Percentiles rank a stretch among this genome's conserved stretches.
Evolutionary conservation across 164 flowering plant genomes (phyloP).

Genomic region (Stephania yunnanensis): DNA sequence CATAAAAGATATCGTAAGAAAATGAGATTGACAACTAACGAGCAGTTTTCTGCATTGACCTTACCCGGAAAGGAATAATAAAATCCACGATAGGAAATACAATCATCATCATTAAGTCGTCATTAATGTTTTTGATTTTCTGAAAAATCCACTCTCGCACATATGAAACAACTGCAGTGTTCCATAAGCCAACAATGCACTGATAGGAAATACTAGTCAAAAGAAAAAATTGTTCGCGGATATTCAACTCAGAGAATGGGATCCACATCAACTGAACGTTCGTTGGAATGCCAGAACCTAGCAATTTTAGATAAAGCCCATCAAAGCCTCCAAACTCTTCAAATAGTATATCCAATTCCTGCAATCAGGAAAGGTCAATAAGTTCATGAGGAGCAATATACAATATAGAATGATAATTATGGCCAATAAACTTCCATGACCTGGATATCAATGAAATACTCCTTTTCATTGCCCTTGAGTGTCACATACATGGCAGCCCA

Average conservation of each 20-base stretch:
- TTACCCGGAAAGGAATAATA: conserved; percentile 66
- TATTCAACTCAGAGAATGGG: conserved; percentile 78
- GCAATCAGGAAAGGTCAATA: conserved; percentile 21
- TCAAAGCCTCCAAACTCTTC: conserved; percentile 92
- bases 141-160: conserved; percentile 35
- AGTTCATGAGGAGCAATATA: background rate
- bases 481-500: conserved; percentile 81
- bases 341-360: conserved; percentile 78
- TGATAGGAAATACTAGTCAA: conserved; percentile 35
- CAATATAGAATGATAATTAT: background rate
- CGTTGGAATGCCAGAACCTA: conserved; percentile 74
- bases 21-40: conserved; percentile 1
- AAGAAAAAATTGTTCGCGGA: conserved; percentile 60
- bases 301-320: conserved; percentile 76
- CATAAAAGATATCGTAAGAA: background rate
- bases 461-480: conserved; percentile 75
- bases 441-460: conserved; percentile 66
- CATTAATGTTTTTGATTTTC: conserved; percentile 44
- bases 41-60: conserved; percentile 2
- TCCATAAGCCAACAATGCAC: conserved; percentile 55
- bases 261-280: conserved; percentile 85
- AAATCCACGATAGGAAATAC: conserved; percentile 62
- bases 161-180: conserved; percentile 31
- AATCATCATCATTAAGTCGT: conserved; percentile 64
- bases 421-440: conserved; percentile 26